phyloP scores from a whole-genome alignment of 495 filamentous ascomycete species.

The Hypomontagnella monticulosa region DNA sequence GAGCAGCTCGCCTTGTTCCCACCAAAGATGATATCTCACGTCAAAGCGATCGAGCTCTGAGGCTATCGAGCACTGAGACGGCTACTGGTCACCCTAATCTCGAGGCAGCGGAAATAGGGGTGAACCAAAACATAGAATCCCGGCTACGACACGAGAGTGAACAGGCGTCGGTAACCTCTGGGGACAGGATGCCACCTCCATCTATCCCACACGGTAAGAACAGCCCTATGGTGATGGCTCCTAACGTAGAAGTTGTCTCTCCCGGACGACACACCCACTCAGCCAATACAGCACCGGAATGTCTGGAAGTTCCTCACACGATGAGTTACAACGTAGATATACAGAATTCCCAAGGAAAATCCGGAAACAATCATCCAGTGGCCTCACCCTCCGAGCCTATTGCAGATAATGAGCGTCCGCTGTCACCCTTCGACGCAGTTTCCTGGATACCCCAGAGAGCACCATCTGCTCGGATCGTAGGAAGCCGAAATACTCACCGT shows the following conservation, averaged over 20 bases:
- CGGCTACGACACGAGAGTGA: conserved; percentile 5
- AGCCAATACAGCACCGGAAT: not conserved
- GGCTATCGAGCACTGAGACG: not conserved
- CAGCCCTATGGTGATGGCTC: not conserved
- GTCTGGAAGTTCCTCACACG: not conserved
- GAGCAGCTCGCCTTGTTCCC: conserved; percentile 5
- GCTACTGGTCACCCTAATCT: not conserved
- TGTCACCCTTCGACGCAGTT: conserved; percentile 12
- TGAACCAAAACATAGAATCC: not conserved
- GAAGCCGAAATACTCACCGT: conserved; percentile 4
- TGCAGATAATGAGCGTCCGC: conserved; percentile 4
- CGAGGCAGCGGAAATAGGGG: not conserved
- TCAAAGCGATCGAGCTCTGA: not conserved
- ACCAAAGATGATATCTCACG: not conserved
- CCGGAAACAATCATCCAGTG: not conserved
- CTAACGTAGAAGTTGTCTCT: not conserved
- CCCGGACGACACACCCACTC: not conserved
- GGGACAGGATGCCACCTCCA: conserved; percentile 45
- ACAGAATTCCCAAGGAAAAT: not conserved
- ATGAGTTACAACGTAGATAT: not conserved
- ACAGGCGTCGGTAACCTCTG: conserved; percentile 27
- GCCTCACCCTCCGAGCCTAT: conserved; percentile 3
- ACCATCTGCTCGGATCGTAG: conserved; percentile 8
- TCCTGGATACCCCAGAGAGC: conserved; percentile 42
- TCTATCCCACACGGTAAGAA: conserved; percentile 25